A percentile compares a stretch with the other conserved stretches of the same genome.
These are phyloP conservation scores for Silene vulgaris DNA, from an alignment of 179 eudicot genomes.

Conservation along the genomic window DNA sequence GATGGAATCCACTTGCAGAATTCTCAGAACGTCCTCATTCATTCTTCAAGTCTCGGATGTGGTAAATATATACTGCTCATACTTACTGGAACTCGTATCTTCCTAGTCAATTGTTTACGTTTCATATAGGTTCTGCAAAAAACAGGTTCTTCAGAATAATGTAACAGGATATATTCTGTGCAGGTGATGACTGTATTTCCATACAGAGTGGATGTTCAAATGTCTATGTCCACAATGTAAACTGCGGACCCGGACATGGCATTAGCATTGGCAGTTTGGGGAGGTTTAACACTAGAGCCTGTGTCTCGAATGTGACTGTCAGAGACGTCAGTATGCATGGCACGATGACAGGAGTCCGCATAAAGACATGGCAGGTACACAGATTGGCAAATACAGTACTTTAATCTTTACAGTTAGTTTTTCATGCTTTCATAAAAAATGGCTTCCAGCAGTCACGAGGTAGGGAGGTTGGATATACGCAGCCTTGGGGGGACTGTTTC, in stretches of 20 bases:
- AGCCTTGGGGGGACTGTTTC: no score
- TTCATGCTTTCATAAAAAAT: no score
- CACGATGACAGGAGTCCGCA: slow-evolving; percentile 86
- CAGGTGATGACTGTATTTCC: slow-evolving; percentile 74
- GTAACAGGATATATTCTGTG: no score
- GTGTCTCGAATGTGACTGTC: slow-evolving; percentile 76
- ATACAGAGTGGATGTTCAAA: slow-evolving; percentile 83
- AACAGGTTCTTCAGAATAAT: no score
- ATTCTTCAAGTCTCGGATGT: slow-evolving; percentile 53
- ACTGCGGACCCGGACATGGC: slow-evolving; percentile 98
- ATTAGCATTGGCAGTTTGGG: slow-evolving; percentile 94
- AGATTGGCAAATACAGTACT: no score
- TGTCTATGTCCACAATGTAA: slow-evolving; percentile 61
- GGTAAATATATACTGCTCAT: slow-evolving; percentile 27
- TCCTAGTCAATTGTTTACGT: no score
- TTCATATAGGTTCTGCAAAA: no score
- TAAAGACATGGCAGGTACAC: slow-evolving; percentile 99
- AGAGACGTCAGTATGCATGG: slow-evolving; percentile 51
- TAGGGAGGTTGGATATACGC: no score
- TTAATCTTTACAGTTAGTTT: no score
- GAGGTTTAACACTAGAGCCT: slow-evolving; percentile 60
- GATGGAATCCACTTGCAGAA: slow-evolving; percentile 91
- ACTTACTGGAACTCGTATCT: no score
- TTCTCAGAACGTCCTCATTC: slow-evolving; percentile 66
- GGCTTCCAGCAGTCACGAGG: no score